Evolutionary conservation across 495 filamentous ascomycete genomes (phyloP).

Genomic region (Staphylotrichum tortipilum): DNA sequence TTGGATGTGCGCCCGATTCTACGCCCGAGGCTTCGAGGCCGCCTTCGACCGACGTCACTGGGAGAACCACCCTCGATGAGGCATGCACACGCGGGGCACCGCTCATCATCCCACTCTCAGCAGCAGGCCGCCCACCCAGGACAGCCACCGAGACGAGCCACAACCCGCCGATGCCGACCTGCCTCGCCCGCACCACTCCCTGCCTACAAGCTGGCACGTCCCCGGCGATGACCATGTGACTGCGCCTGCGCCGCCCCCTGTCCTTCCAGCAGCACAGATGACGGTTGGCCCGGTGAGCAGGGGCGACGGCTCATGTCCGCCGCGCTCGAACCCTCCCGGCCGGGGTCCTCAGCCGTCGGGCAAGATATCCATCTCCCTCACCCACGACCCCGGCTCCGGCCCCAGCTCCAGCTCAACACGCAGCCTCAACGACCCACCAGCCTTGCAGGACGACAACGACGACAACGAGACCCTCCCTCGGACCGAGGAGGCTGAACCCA

Average conservation of each 20-base stretch:
- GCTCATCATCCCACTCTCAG: too few relatives aligned
- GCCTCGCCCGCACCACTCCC: neutral
- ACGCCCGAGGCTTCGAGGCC: constrained; percentile 7
- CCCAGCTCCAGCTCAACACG: neutral
- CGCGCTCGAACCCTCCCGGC: constrained; percentile 9
- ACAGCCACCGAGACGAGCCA: too few relatives aligned
- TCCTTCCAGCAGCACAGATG: constrained; percentile 19
- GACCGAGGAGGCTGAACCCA: too few relatives aligned
- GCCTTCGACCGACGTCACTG: constrained; percentile 10
- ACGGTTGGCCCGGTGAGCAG: constrained; percentile 10
- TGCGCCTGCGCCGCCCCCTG: neutral
- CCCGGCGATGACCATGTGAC: constrained; percentile 14
- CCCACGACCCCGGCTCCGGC: constrained; percentile 1
- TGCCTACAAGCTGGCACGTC: neutral
- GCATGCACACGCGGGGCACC: neutral
- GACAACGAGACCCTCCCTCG: neutral
- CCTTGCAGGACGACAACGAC: too few relatives aligned
- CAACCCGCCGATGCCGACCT: neutral
- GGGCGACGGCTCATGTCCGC: constrained; percentile 13
- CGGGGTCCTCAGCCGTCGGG: neutral
- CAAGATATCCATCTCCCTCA: constrained; percentile 11
- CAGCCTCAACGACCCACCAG: neutral
- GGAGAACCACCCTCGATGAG: constrained; percentile 5
- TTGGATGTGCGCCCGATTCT: constrained; percentile 8
- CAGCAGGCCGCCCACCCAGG: neutral